Evolutionary conservation across 2,329 filamentous ascomycete species (phyloP).

Genomic region (Diaporthe sp.): DNA sequence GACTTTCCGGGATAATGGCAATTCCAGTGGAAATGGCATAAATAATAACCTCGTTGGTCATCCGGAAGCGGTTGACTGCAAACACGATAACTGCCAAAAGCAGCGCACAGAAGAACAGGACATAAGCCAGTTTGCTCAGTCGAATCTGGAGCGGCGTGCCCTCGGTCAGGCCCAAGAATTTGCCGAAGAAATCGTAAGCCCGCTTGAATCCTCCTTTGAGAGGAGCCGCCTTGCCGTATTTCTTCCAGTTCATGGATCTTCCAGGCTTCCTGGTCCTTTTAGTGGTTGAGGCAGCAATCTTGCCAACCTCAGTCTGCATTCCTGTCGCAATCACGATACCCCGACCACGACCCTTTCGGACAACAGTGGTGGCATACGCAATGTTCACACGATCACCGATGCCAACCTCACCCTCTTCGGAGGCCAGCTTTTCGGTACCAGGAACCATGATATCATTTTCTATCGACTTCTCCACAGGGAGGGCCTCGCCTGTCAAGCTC

Average conservation of each 20-base stretch:
- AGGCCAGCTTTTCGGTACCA: slow-evolving; percentile 60
- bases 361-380: slow-evolving; percentile 80
- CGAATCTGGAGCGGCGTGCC: slow-evolving; percentile 90
- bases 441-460: slow-evolving; percentile 61
- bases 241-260: slow-evolving; percentile 58
- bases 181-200: slow-evolving; percentile 52
- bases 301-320: slow-evolving; percentile 82
- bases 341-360: slow-evolving; percentile 79
- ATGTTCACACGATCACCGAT: slow-evolving; percentile 82
- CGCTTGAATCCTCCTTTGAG: slow-evolving; percentile 57
- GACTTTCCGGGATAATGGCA: slow-evolving; percentile 74
- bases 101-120: slow-evolving; percentile 81
- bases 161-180: slow-evolving; percentile 71
- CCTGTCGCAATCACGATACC: slow-evolving; percentile 81
- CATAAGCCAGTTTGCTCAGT: slow-evolving; percentile 85
- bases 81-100: slow-evolving; percentile 74
- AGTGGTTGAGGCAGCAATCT: slow-evolving; percentile 77
- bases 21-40: slow-evolving; percentile 74
- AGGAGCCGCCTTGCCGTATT: slow-evolving; percentile 57
- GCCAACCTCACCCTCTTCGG: slow-evolving; percentile 65
- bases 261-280: slow-evolving; percentile 63
- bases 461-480: slow-evolving; percentile 77
- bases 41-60: slow-evolving; percentile 70
- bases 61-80: slow-evolving; percentile 66
- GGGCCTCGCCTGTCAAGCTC: slow-evolving; percentile 81